These are phyloP conservation scores for Aschersonia sp. DNA, from an alignment of 2,329 filamentous ascomycete species.

Conservation along the genomic window DNA sequence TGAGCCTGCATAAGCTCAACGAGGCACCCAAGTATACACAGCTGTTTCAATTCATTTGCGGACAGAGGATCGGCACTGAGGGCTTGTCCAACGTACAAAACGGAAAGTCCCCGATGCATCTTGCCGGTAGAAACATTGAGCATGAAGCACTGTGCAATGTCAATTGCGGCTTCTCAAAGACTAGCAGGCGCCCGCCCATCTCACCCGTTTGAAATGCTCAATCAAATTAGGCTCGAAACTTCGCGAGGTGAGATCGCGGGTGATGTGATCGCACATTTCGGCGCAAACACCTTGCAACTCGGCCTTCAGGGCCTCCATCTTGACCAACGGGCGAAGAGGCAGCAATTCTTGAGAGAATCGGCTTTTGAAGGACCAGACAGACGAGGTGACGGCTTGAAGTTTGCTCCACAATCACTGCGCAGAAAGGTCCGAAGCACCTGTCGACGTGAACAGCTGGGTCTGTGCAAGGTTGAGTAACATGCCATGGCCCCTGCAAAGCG, in stretches of 20 bases:
- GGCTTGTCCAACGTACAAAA: neutral
- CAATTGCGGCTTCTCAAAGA: too few relatives aligned
- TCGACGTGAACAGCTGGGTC: too few relatives aligned
- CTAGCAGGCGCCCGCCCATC: neutral
- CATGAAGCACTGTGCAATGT: neutral
- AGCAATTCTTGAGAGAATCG: too few relatives aligned
- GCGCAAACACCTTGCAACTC: neutral
- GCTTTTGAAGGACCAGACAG: too few relatives aligned
- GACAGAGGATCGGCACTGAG: neutral
- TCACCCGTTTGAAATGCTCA: neutral
- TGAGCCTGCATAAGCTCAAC: constrained; percentile 96
- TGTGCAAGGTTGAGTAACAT: too few relatives aligned
- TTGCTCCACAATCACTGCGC: too few relatives aligned
- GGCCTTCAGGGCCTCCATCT: neutral
- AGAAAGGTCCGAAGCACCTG: too few relatives aligned
- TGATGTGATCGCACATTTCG: neutral
- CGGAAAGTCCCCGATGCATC: neutral
- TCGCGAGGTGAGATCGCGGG: neutral
- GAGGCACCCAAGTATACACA: constrained; percentile 86
- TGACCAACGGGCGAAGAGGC: neutral
- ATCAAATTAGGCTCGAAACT: neutral
- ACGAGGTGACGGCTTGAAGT: neutral
- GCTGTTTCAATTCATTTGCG: constrained; percentile 72
- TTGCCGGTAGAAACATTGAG: neutral
- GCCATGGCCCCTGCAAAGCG: too few relatives aligned